These are phyloP conservation scores for Candida smagusa DNA, from an alignment of 1,139 yeast species.

Conservation along the genomic window DNA sequence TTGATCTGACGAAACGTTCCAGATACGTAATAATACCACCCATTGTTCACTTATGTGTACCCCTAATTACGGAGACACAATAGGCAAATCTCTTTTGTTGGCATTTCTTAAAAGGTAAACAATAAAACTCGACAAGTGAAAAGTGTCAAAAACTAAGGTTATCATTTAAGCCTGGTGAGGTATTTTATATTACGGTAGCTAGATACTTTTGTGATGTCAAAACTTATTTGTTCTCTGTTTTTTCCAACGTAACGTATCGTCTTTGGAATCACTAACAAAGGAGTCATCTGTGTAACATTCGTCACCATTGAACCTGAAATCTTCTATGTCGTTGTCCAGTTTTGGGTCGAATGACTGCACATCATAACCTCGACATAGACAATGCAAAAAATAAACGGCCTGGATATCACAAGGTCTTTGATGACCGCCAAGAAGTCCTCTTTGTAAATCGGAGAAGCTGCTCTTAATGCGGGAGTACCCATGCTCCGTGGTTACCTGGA, in stretches of 20 bases:
- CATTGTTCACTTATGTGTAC: no score
- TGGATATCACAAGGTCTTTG: conserved; percentile 15
- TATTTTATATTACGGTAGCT: no score
- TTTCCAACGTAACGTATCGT: not conserved
- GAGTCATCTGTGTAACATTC: conserved; percentile 3
- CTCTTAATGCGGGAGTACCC: conserved; percentile 15
- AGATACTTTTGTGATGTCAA: no score
- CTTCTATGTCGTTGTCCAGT: conserved; percentile 18
- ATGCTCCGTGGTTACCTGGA: conserved; percentile 17
- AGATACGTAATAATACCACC: no score
- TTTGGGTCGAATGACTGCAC: conserved; percentile 19
- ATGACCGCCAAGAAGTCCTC: conserved; percentile 6
- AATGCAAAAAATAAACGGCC: conserved; percentile 19
- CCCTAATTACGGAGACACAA: no score
- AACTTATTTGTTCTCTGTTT: no score
- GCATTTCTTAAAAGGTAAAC: no score
- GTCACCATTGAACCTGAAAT: conserved; percentile 8
- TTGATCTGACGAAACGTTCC: no score
- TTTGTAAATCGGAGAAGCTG: conserved; percentile 11
- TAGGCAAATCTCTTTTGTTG: no score
- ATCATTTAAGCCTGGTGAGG: no score
- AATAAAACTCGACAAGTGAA: no score
- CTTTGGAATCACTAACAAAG: conserved; percentile 2
- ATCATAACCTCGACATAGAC: conserved; percentile 18
- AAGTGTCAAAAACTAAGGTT: no score